Evolutionary conservation across 2,329 filamentous ascomycete species (phyloP).

Genomic region (Colletotrichum australisinense): DNA sequence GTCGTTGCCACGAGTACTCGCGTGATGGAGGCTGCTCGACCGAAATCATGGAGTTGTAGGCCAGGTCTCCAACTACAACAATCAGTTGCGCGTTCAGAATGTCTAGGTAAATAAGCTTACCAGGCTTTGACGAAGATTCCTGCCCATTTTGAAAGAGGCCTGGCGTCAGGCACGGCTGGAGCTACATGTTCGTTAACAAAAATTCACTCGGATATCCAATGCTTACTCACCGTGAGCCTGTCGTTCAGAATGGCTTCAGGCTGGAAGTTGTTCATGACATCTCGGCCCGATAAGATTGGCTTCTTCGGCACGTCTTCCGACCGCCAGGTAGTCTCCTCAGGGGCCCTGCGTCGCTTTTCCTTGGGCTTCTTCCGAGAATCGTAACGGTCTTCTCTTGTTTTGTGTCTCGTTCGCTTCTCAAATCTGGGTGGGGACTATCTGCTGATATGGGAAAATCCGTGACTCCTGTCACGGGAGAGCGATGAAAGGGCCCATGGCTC

Average conservation of each 20-base stretch:
- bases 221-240: constrained; percentile 46
- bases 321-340: neutral
- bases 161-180: constrained; percentile 49
- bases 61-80: constrained; percentile 13
- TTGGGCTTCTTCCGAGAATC: constrained; percentile 47
- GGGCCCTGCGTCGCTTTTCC: constrained; percentile 29
- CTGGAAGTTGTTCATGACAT: constrained; percentile 66
- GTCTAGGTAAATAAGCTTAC: constrained; percentile 39
- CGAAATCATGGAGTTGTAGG: constrained; percentile 35
- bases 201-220: constrained; percentile 3
- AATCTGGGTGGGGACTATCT: constrained; percentile 44
- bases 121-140: constrained; percentile 41
- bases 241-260: constrained; percentile 62
- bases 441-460: neutral
- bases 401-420: constrained; percentile 64
- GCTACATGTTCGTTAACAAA: constrained; percentile 40
- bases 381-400: constrained; percentile 67
- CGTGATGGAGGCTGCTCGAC: constrained; percentile 12
- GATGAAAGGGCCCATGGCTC: neutral
- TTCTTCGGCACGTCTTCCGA: constrained; percentile 38
- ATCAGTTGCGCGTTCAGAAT: neutral
- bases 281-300: constrained; percentile 50
- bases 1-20: neutral
- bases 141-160: constrained; percentile 59
- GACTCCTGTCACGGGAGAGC: neutral